Conservation (phyloP, 1,284 basidiomycete species). For the Leccinum griseonigrum region DNA sequence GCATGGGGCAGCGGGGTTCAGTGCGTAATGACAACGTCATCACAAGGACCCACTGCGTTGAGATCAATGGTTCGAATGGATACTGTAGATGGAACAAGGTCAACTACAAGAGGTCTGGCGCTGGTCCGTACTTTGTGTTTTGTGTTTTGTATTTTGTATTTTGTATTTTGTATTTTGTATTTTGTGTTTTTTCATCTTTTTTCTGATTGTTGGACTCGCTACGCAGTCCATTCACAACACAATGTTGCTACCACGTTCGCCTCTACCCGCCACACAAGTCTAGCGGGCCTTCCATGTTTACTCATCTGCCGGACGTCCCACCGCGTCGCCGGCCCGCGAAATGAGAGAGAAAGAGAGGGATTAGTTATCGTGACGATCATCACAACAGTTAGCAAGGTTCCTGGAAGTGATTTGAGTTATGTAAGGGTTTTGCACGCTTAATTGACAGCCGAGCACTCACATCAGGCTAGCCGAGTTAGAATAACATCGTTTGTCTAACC, state of each 20-base stretch:
- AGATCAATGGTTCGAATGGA: background rate
- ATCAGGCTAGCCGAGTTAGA: no score
- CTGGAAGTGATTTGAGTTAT: no score
- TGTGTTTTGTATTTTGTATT: no score
- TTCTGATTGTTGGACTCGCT: background rate
- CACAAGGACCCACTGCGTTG: slow-evolving; percentile 10
- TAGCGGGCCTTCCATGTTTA: background rate
- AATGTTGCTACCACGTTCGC: background rate
- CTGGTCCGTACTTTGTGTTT: slow-evolving; percentile 8
- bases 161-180: no score
- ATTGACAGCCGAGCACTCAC: no score
- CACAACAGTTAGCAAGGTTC: no score
- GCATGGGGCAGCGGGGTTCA: background rate
- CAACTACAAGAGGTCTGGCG: slow-evolving; percentile 5
- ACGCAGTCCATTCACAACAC: slow-evolving; percentile 10
- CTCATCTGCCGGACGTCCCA: no score
- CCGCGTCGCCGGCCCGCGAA: background rate
- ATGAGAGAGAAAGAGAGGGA: background rate
- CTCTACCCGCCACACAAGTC: background rate
- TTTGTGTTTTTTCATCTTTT: no score
- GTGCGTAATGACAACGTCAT: background rate
- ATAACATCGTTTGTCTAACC: no score
- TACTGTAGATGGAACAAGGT: slow-evolving; percentile 9
- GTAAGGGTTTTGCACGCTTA: no score
- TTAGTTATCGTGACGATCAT: no score